Conservation (phyloP, 768 basidiomycete species). For the Butyriboletus loyo region DNA sequence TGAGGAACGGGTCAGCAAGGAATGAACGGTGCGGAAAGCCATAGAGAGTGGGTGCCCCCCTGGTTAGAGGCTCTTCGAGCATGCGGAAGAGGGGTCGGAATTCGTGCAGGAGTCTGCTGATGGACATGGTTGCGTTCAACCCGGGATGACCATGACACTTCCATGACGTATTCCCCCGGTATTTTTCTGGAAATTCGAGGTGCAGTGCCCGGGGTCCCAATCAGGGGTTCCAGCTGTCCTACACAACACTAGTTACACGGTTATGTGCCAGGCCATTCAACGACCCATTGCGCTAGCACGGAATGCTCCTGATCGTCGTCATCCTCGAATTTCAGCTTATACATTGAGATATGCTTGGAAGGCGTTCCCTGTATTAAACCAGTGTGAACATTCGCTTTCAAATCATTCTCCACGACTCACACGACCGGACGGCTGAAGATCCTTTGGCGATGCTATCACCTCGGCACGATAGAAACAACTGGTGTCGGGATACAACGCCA, state of each 20-base stretch:
- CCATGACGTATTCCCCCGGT: conserved; percentile 16
- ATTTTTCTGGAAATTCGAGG: conserved; percentile 17
- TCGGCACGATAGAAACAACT: conserved; percentile 90
- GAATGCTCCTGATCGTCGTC: conserved; percentile 81
- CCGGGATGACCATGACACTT: neutral
- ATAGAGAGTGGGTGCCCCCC: conserved; percentile 26
- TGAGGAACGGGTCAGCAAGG: conserved; percentile 52
- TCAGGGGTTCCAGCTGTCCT: neutral
- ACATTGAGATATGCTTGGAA: conserved; percentile 52
- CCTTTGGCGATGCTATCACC: conserved; percentile 66
- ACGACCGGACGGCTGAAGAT: conserved; percentile 35
- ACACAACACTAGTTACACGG: neutral
- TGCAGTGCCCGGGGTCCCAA: conserved; percentile 15
- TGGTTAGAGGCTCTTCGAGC: conserved; percentile 66
- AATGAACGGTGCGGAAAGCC: conserved; percentile 34
- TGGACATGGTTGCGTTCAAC: conserved; percentile 47
- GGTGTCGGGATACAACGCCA: conserved; percentile 89
- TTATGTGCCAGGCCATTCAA: conserved; percentile 65
- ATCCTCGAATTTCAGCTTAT: conserved; percentile 85
- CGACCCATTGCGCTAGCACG: conserved; percentile 76
- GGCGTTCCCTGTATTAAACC: conserved; percentile 28
- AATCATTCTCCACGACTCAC: conserved; percentile 29
- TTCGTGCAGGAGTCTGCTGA: conserved; percentile 65
- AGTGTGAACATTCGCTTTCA: conserved; percentile 7
- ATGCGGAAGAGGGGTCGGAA: conserved; percentile 73